A percentile compares a stretch with the other conserved stretches of the same genome.
Conservation (phyloP, 164 flowering plant genomes). For the Litsea cubeba region DNA sequence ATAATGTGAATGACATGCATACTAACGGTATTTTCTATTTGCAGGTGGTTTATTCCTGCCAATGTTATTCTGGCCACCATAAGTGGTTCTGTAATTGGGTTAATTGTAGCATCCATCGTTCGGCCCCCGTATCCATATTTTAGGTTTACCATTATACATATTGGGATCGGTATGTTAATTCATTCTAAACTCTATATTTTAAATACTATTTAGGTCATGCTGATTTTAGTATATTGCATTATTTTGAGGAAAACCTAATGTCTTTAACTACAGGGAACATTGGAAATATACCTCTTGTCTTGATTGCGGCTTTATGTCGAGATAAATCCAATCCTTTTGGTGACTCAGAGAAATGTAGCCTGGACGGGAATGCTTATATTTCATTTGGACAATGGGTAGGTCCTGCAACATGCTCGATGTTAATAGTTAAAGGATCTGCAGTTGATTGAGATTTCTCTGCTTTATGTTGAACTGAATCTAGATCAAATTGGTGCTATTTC, state of each 20-base stretch:
- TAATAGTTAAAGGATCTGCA: background rate
- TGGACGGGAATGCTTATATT: conserved; percentile 90
- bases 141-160: conserved; percentile 84
- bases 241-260: background rate
- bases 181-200: background rate
- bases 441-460: background rate
- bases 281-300: conserved; percentile 94
- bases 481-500: background rate
- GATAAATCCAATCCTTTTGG: conserved; percentile 91
- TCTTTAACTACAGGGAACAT: conserved; percentile 68
- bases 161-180: conserved; percentile 67
- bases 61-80: conserved; percentile 68
- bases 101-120: conserved; percentile 56
- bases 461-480: background rate
- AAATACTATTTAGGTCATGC: background rate
- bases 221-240: background rate
- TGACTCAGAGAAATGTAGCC: conserved; percentile 58
- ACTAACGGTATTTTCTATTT: conserved; percentile 7
- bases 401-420: background rate
- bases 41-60: conserved; percentile 98
- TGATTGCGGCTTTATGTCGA: conserved; percentile 90
- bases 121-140: conserved; percentile 93
- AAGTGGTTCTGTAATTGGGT: conserved; percentile 86
- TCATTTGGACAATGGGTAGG: conserved; percentile 99
- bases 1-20: background rate